A percentile compares a stretch with the other conserved stretches of the same genome.
phyloP scores from a whole-genome alignment of 2,329 filamentous ascomycete species.

The Fusarium chlamydosporum region DNA sequence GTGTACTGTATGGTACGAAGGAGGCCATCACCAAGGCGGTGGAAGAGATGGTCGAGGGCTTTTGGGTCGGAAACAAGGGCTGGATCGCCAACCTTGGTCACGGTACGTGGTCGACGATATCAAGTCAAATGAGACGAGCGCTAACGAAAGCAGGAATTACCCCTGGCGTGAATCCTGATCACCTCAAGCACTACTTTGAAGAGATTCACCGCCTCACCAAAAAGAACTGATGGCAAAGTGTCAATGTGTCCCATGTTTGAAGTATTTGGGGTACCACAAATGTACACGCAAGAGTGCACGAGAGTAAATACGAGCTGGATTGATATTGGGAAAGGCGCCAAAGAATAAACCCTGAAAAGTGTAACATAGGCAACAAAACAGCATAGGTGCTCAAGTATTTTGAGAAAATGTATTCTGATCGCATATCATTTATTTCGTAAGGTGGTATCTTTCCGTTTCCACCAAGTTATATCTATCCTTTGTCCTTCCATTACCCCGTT shows the following conservation, averaged over 20 bases:
- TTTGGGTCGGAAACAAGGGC: slow-evolving; percentile 82
- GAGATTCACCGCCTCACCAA: slow-evolving; percentile 84
- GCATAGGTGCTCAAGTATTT: slow-evolving; percentile 17
- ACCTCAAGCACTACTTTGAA: slow-evolving; percentile 92
- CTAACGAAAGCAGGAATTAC: slow-evolving; percentile 78
- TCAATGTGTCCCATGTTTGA: background rate
- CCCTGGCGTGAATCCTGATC: slow-evolving; percentile 92
- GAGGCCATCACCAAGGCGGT: slow-evolving; percentile 86
- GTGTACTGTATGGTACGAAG: slow-evolving; percentile 87
- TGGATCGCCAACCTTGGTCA: slow-evolving; percentile 99
- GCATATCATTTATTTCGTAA: slow-evolving; percentile 33
- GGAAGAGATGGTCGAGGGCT: slow-evolving; percentile 88
- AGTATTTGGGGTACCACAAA: slow-evolving; percentile 15
- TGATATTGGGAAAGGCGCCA: slow-evolving; percentile 12
- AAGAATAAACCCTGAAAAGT: slow-evolving; percentile 28
- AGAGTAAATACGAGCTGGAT: background rate
- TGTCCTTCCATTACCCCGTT: slow-evolving; percentile 14
- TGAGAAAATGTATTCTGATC: slow-evolving; percentile 14
- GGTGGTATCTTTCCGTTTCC: slow-evolving; percentile 47
- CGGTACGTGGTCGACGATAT: slow-evolving; percentile 68
- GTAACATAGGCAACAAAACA: slow-evolving; percentile 42
- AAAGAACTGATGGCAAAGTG: slow-evolving; percentile 51
- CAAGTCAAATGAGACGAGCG: background rate
- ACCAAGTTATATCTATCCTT: slow-evolving; percentile 15
- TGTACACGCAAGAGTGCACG: background rate